Evolutionary conservation across 75 land plant genomes (phyloP).

Genomic region (Cupressus sempervirens): DNA sequence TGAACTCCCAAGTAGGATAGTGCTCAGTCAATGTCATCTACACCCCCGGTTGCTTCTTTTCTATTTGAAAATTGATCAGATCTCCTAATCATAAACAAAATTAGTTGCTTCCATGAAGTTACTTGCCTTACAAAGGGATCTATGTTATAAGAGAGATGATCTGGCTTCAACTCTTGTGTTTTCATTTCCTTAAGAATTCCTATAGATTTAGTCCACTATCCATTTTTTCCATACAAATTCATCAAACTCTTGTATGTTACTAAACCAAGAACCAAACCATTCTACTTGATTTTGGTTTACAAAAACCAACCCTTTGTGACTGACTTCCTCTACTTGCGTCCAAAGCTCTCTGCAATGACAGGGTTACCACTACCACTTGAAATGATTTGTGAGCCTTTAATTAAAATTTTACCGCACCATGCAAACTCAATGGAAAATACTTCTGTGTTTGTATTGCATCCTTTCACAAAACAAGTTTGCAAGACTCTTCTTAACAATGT

Average conservation of each 20-base stretch:
- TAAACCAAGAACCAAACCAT: constrained; percentile 67
- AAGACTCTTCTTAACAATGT: too few relatives aligned
- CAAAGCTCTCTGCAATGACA: too few relatives aligned
- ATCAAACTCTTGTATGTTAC: constrained; percentile 88
- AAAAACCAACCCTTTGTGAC: too few relatives aligned
- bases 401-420: too few relatives aligned
- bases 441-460: too few relatives aligned
- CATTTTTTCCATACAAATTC: constrained; percentile 81
- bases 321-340: too few relatives aligned
- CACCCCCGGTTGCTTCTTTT: not conserved
- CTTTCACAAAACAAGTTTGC: too few relatives aligned
- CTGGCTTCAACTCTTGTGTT: constrained; percentile 60
- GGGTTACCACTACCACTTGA: too few relatives aligned
- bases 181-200: constrained; percentile 55
- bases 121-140: constrained; percentile 53
- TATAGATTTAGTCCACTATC: constrained; percentile 56
- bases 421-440: too few relatives aligned
- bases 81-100: constrained; percentile 34
- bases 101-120: constrained; percentile 44
- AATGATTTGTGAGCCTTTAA: too few relatives aligned
- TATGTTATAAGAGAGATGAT: constrained; percentile 77
- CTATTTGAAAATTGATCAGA: constrained; percentile 21
- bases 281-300: constrained; percentile 47
- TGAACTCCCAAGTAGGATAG: too few relatives aligned
- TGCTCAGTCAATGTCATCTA: too few relatives aligned